Base-by-base conservation (phyloP, 176 grass and related monocot genomes). In the Alloteropsis semialata region DNA sequence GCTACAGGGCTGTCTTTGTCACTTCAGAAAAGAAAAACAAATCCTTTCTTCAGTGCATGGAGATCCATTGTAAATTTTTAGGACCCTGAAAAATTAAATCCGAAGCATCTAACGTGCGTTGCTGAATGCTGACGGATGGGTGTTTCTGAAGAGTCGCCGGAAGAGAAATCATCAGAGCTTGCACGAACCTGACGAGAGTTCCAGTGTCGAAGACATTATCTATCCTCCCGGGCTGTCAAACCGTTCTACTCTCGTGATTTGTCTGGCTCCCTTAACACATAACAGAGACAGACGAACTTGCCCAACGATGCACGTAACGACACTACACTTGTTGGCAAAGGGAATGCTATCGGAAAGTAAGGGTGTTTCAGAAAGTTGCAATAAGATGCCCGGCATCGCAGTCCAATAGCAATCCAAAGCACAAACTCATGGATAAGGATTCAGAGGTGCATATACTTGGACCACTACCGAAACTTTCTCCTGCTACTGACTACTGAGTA, bases 181-280 rank as follows among this genome's bases (percentile, higher is more conserved):
- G 57, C 39, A 78, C 39, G 41, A 60, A 69, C 41, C 53, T 78
- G 17, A 62, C n/a, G 42, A 39, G 48, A 79, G 76, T 85, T 85
- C 78, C 83, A 78, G 51, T n/a, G 41, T 10, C 21, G 9, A 50
- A 33, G 64, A 7, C 19, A 33, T 57, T 69, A 58, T 38, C 56
- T 74, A 83, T 55, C 37, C 34, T 29, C 10, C 32, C 57, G 33
- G 65, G 65, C 44, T 70, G 64, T 16, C 29, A 70, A 60, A 61
- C 45, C 70, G 50, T 2, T 1, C 17, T 53, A 19, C 13, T 18
- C 28, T 18, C 43, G 43, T 77, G 60, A 56, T 56, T 25, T 38
- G 5, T 21, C 22, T 3, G 44, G 64, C 78, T 42, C n/a, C 78
- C 48, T 68, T n/a, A n/a, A n/a, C n/a, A n/a, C n/a, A n/a, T 81